Percentiles rank a stretch among this genome's conserved stretches.
Evolutionary conservation across 371 early-diverging fungal species (phyloP).

Genomic region (Mortierella sp.): DNA sequence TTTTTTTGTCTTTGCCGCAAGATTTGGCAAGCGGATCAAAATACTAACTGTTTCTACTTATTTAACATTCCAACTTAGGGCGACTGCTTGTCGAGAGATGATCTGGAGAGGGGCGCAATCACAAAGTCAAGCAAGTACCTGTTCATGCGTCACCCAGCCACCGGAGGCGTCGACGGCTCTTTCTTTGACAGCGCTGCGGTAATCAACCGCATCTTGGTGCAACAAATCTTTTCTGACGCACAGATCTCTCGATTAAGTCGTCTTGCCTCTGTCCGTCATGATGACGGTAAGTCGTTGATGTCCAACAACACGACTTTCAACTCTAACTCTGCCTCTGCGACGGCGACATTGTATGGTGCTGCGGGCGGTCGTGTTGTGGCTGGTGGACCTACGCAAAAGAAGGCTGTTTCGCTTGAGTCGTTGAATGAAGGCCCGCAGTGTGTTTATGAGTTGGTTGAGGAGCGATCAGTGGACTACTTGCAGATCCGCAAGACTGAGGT

Average conservation of each 20-base stretch:
- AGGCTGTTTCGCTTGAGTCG: slow-evolving; percentile 24
- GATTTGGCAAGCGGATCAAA: not conserved
- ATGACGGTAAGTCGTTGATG: not conserved
- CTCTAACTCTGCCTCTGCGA: not conserved
- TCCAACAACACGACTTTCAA: not conserved
- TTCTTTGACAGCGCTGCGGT: slow-evolving; percentile 54
- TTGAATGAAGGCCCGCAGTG: slow-evolving; percentile 51
- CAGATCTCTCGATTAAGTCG: slow-evolving; percentile 26
- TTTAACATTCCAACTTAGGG: slow-evolving; percentile 56
- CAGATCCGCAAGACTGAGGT: slow-evolving; percentile 44
- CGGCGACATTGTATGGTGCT: not conserved
- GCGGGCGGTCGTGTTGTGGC: not conserved
- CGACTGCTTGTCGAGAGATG: slow-evolving; percentile 69
- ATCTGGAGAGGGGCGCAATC: slow-evolving; percentile 65
- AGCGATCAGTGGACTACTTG: slow-evolving; percentile 50
- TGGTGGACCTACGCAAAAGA: slow-evolving; percentile 8
- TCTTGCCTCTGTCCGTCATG: not conserved
- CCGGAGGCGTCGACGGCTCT: slow-evolving; percentile 51
- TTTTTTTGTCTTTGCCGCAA: not conserved
- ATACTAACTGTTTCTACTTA: not conserved
- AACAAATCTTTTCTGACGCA: slow-evolving; percentile 53
- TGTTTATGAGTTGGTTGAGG: slow-evolving; percentile 55
- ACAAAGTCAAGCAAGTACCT: slow-evolving; percentile 56
- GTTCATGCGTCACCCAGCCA: slow-evolving; percentile 54
- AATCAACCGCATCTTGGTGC: slow-evolving; percentile 57